A percentile compares a stretch with the other conserved stretches of the same genome.
phyloP scores from a whole-genome alignment of 169 alveolate species.

The Eimeria acervulina region DNA sequence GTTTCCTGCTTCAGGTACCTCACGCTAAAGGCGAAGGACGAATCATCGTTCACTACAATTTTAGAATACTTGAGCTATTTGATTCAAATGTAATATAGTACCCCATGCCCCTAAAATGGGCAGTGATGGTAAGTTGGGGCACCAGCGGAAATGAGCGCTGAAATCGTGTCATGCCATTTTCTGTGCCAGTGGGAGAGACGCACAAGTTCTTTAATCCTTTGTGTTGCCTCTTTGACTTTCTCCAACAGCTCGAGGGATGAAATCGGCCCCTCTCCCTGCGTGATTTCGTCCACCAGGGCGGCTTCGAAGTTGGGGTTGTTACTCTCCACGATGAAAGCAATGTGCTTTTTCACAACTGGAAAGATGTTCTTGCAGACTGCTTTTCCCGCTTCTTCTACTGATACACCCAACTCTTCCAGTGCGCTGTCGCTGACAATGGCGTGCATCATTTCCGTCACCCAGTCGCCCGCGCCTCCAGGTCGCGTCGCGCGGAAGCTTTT shows the following conservation, averaged over 20 bases:
- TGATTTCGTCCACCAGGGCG: constrained; percentile 65
- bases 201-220: constrained; percentile 62
- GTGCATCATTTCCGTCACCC: constrained; percentile 12
- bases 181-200: background rate
- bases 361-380: constrained; percentile 31
- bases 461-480: constrained; percentile 22
- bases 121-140: background rate
- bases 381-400: constrained; percentile 42
- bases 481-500: constrained; percentile 44
- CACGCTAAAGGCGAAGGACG: background rate
- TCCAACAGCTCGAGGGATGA: constrained; percentile 23
- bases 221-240: constrained; percentile 17
- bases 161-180: background rate
- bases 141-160: background rate
- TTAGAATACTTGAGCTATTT: background rate
- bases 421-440: background rate
- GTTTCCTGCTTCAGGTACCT: background rate
- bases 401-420: background rate
- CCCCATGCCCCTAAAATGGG: background rate
- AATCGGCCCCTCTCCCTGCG: constrained; percentile 73
- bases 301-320: constrained; percentile 11
- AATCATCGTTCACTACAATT: background rate
- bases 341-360: constrained; percentile 1
- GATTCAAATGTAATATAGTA: background rate
- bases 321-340: background rate